Base-by-base conservation (phyloP, 495 filamentous ascomycete species). In the Aspergillus campestris region DNA sequence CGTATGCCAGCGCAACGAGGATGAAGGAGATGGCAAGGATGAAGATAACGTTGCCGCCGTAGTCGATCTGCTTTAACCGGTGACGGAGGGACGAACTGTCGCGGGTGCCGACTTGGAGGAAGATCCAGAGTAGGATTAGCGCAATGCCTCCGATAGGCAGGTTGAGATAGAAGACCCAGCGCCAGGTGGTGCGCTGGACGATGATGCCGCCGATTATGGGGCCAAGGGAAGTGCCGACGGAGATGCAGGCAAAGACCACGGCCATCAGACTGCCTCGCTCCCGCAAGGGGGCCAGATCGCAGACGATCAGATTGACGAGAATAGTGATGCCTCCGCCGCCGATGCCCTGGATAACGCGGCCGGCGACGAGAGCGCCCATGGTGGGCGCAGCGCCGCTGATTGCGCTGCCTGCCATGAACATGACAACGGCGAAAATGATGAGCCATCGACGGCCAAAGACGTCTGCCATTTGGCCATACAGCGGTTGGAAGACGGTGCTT, bases 401-500 rank as follows among this genome's bases (percentile, higher is more conserved):
- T 6, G 66, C 51, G 28, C 67, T 71, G 9, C 72, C 74, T 12
- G 71, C 27, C 1, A 60, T 52, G 53, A 76, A 77, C 14, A 74
- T 40, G 6, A 55, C 45, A 0, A 71, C 56, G 12, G 63, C 50
- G 4, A 51, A 32, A 8, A 73, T 57, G 38, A 72, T 56, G 40
- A 65, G 59, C 38, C 60, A 69, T 34, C 72, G 66, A 6, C 75
- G 68, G 8, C 76, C 75, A 47, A 73, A 74, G n/a, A 80, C 58
- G 51, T 78, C 64, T 11, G 65, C 60, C 3, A 69, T 40, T 51
- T 78, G 71, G 6, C 57, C 64, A 38, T 46, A 60, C 2, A 73
- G 48, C 14, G 64, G 64, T 47, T 57, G 42, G 18, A 52, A 24
- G 6, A 38, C 50, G 0, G 48, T 35, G 47, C 30, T 57, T 57